phyloP scores from a whole-genome alignment of 345 rosid species.

The Citrus medica region DNA sequence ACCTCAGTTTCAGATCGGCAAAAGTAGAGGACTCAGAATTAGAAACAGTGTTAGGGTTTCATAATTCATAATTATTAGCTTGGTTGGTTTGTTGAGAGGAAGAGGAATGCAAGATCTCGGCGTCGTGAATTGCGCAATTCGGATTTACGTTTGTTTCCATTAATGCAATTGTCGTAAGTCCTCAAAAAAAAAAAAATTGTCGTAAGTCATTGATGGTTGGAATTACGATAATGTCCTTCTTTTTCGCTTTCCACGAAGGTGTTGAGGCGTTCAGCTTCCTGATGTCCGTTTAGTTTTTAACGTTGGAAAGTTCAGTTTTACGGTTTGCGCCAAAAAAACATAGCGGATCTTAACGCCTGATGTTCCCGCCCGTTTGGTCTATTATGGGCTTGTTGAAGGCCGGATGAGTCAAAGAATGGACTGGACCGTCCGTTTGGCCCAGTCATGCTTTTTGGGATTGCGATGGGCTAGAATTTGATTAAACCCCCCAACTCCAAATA shows the following conservation, averaged over 20 bases:
- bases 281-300: neutral
- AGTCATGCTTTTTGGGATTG: neutral
- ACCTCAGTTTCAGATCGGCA: conserved; percentile 17
- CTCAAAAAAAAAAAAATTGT: too few species aligned
- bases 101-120: neutral
- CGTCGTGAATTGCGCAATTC: neutral
- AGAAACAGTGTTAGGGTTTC: neutral
- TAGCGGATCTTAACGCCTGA: too few species aligned
- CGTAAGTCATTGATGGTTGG: too few species aligned
- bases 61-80: neutral
- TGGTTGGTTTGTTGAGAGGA: neutral
- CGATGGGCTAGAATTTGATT: too few species aligned
- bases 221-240: neutral
- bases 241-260: neutral
- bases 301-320: too few species aligned
- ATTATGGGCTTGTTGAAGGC: neutral
- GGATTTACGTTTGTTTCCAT: neutral
- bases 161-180: too few species aligned
- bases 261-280: neutral
- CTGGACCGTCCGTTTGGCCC: neutral
- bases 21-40: neutral
- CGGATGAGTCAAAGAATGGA: neutral
- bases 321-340: too few species aligned
- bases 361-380: neutral
- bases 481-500: too few species aligned